A percentile compares a stretch with the other conserved stretches of the same genome.
Evolutionary conservation across 768 basidiomycete genomes (phyloP).

Genomic region (Trametes gibbosa): DNA sequence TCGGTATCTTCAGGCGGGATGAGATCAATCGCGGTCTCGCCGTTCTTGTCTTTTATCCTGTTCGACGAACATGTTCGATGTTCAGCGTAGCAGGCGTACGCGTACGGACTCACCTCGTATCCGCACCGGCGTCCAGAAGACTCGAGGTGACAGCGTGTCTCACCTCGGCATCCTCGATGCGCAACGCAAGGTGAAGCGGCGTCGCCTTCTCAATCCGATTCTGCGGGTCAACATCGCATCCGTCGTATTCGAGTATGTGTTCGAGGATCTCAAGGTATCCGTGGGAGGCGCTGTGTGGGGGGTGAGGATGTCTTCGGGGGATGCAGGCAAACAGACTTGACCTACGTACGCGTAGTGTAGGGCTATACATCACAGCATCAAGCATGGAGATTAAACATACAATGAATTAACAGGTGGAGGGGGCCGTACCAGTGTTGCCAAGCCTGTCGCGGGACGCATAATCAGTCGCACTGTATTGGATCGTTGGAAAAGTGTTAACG

Average conservation of each 20-base stretch:
- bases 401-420: no score
- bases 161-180: slow-evolving; percentile 52
- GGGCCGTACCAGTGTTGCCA: slow-evolving; percentile 73
- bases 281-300: slow-evolving; percentile 41
- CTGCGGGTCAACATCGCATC: slow-evolving; percentile 78
- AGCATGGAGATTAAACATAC: no score
- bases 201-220: slow-evolving; percentile 71
- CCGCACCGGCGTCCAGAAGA: slow-evolving; percentile 77
- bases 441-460: slow-evolving; percentile 34
- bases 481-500: slow-evolving; percentile 26
- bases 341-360: slow-evolving; percentile 68
- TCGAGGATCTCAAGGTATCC: slow-evolving; percentile 67
- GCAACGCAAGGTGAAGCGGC: slow-evolving; percentile 74
- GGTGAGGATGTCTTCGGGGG: neutral
- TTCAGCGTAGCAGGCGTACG: neutral
- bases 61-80: neutral
- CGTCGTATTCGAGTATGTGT: slow-evolving; percentile 67
- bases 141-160: slow-evolving; percentile 55
- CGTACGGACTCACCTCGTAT: slow-evolving; percentile 49
- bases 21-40: slow-evolving; percentile 53
- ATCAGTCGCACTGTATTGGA: neutral
- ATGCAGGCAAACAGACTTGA: neutral
- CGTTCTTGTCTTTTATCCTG: slow-evolving; percentile 74
- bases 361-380: slow-evolving; percentile 37
- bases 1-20: slow-evolving; percentile 53